These are phyloP conservation scores for Liriodendron chinense DNA, from an alignment of 164 flowering plant species.

Conservation along the genomic window DNA sequence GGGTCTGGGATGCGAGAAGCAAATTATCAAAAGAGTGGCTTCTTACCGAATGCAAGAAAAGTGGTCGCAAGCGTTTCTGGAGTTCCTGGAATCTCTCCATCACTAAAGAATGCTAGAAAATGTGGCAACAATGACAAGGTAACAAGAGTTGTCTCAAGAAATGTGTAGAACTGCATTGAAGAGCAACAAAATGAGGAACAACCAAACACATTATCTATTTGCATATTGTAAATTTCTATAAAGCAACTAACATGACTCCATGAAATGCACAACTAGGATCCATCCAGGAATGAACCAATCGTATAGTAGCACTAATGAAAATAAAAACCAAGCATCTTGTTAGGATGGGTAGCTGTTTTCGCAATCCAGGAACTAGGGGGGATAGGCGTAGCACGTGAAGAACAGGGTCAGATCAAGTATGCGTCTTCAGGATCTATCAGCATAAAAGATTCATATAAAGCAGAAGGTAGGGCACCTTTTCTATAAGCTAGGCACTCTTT, in stretches of 20 bases:
- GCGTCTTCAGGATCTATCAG: not conserved
- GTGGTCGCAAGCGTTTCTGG: conserved; percentile 93
- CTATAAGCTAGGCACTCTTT: not conserved
- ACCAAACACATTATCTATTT: not conserved
- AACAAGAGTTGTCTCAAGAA: conserved; percentile 89
- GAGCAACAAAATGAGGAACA: not conserved
- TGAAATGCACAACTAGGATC: not conserved
- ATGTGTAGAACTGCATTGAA: conserved; percentile 88
- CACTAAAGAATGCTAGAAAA: conserved; percentile 88
- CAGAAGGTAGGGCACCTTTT: not conserved
- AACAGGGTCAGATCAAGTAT: not conserved
- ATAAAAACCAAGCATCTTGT: not conserved
- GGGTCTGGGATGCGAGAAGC: not conserved
- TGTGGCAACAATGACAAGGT: conserved; percentile 80
- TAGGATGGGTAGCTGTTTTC: not conserved
- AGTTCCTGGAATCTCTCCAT: conserved; percentile 87
- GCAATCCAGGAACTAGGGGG: not conserved
- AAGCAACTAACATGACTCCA: not conserved
- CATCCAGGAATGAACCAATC: not conserved
- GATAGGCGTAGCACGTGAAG: not conserved
- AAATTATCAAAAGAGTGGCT: not conserved
- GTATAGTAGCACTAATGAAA: not conserved
- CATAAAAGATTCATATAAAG: not conserved
- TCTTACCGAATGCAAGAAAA: conserved; percentile 90
- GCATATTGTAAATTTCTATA: not conserved